phyloP scores from a whole-genome alignment of 2,329 filamentous ascomycete species.

The Monascus ruber region DNA sequence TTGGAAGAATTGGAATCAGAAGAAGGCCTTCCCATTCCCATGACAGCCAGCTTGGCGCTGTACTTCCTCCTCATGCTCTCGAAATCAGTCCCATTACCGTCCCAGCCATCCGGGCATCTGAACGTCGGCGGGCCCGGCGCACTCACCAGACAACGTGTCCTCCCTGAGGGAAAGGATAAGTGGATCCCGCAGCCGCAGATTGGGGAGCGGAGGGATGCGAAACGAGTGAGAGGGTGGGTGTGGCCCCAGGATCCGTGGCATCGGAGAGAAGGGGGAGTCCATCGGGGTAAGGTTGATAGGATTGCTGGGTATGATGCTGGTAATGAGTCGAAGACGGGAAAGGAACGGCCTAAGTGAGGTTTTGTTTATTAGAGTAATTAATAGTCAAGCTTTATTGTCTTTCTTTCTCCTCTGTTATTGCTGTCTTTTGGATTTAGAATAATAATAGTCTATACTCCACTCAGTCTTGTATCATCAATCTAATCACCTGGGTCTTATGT shows the following conservation, averaged over 20 bases:
- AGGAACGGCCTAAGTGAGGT: not conserved
- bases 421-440: not conserved
- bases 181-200: constrained; percentile 53
- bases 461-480: no score
- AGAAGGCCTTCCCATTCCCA: constrained; percentile 16
- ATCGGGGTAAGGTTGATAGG: not conserved
- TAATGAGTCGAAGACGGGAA: not conserved
- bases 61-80: constrained; percentile 58
- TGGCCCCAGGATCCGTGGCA: constrained; percentile 51
- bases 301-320: not conserved
- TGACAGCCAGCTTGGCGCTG: constrained; percentile 50
- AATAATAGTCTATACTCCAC: no score
- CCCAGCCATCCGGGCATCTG: constrained; percentile 46
- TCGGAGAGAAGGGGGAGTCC: constrained; percentile 38
- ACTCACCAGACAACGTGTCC: constrained; percentile 43
- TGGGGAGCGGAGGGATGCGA: constrained; percentile 50
- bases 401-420: not conserved
- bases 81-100: constrained; percentile 47
- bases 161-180: constrained; percentile 43
- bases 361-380: not conserved
- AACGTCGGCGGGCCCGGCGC: constrained; percentile 50
- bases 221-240: constrained; percentile 50
- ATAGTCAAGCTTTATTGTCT: not conserved
- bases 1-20: no score
- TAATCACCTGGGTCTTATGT: no score